Base-by-base conservation (phyloP, 495 filamentous ascomycete species). In the Aspergillus nidulans region DNA sequence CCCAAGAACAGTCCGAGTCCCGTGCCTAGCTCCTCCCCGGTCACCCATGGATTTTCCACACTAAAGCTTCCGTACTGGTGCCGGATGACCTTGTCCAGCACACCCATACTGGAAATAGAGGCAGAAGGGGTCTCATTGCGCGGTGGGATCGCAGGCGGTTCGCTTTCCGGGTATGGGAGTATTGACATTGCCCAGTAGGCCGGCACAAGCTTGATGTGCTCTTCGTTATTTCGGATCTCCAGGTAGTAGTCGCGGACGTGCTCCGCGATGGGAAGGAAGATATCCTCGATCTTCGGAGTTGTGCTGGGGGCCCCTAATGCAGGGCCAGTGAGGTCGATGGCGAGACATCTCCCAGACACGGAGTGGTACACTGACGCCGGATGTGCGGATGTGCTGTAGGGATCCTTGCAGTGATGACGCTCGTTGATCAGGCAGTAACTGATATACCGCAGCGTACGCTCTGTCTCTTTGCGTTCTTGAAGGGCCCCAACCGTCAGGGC, bases 31-130 rank as follows among this genome's bases (percentile, higher is more conserved):
- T 75, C 72, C 34, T 70, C 70, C 0, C 73, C 73, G 1, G 67
- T 69, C 3, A 73, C 39, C 39, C 39, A 42, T 3, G 39, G 39
- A 42, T 19, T 3, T 1, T 42, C 39, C 3, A 42, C 15, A 42
- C 39, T 42, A 19, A 42, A 42, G 3, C 3, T 16, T 8, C 67
- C 71, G 24, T 63, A 52, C 1, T 51, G 43, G 5, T 52, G 63
- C 6, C n/a, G 8, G 6, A 76, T 60, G 4, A 73, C 52, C 1
- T 49, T 55, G 46, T 74, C 69, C n/a, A 74, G 25, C 0, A 65
- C 21, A 0, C 72, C 73, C 62, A 77, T 59, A 26, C 73, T 76
- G 1, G 73, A 74, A 18, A 77, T 63, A 1, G 71, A 74, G 0
- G 64, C 69, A 0, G 72, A 70, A 1, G 72, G 69, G 2, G 58